Evolutionary conservation across 805 yeast genomes (phyloP), one percentile per base, ranked within the genome.

Genomic region (Monosporozyma servazzii): DNA sequence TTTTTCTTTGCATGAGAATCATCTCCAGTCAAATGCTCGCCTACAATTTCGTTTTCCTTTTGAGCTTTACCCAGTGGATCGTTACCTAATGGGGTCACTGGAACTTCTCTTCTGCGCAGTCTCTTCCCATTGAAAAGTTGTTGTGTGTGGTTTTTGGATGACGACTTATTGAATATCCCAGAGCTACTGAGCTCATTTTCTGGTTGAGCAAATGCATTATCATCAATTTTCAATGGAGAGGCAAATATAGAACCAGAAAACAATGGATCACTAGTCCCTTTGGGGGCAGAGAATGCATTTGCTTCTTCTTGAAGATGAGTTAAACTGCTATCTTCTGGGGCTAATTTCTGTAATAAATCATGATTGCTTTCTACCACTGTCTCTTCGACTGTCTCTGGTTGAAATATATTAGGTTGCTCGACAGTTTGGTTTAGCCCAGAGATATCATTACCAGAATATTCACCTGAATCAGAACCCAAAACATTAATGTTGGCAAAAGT

Each of bases 71-170:
- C 72, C 48, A 66, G 55, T 21, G 66, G 73, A 53, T 63, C 72
- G 1, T 60, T 49, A 0, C 40, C 51, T 21, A 21, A 17, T 15
- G 42, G 40, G 3, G 15, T 3, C 3, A 25, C 27, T 17, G 43
- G 48, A 8, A 58, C 11, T 60, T 58, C 31, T 40, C 63, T 62
- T 33, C 76, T 70, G 50, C 77, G 75, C 27, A 66, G 62, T 55
- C 82, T 71, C 42, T 80, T 74, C 0, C 79, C 75, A 52, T 74
- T 72, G 55, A 75, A 72, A 25, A 79, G 64, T 39, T 73, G 71
- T 20, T 71, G 67, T 31, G 75, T 77, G 45, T 72, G 67, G 39
- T 25, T 31, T 30, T 27, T 47, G 10, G 40, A n/a, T 44, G 36
- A 33, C 39, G 49, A 36, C 43, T 36, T 51, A 41, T 9, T 47